Conservation (phyloP, 805 yeast species). For the Metahyphopichia silvanorum region DNA sequence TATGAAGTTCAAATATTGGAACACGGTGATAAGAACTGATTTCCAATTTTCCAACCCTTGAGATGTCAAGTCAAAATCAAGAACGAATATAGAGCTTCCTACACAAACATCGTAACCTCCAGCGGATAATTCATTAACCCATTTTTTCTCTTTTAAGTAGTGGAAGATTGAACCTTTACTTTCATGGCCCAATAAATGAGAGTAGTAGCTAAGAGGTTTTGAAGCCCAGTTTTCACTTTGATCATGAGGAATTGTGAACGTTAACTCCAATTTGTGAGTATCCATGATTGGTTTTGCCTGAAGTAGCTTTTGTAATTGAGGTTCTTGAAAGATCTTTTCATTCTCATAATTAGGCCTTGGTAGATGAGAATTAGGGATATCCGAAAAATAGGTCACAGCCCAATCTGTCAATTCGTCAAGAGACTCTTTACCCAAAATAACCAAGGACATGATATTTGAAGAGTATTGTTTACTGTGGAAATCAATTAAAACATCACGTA, state of each 20-base stretch:
- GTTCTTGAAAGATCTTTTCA: conserved; percentile 45
- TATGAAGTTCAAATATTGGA: conserved; percentile 72
- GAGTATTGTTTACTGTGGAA: conserved; percentile 75
- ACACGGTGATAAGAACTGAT: conserved; percentile 54
- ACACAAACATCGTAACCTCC: conserved; percentile 67
- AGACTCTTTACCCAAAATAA: conserved; percentile 77
- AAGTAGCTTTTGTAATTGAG: conserved; percentile 52
- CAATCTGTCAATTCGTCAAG: conserved; percentile 68
- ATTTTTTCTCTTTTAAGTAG: conserved; percentile 63
- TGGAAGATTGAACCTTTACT: conserved; percentile 80
- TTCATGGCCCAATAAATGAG: conserved; percentile 91
- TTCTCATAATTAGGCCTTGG: conserved; percentile 42
- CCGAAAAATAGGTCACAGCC: conserved; percentile 65
- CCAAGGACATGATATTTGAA: conserved; percentile 84
- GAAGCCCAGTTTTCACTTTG: conserved; percentile 56
- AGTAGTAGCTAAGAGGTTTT: conserved; percentile 66
- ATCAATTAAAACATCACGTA: conserved; percentile 74
- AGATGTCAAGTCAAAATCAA: conserved; percentile 74
- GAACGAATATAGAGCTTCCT: conserved; percentile 64
- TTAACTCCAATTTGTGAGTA: conserved; percentile 58
- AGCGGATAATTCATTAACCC: conserved; percentile 77
- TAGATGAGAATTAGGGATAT: conserved; percentile 51
- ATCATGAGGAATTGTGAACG: conserved; percentile 76
- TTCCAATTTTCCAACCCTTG: conserved; percentile 65
- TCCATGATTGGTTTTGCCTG: conserved; percentile 84